These are phyloP conservation scores for Saprolegnia parasitica DNA, from an alignment of 352 stramenopile genomes.

Conservation along the genomic window DNA sequence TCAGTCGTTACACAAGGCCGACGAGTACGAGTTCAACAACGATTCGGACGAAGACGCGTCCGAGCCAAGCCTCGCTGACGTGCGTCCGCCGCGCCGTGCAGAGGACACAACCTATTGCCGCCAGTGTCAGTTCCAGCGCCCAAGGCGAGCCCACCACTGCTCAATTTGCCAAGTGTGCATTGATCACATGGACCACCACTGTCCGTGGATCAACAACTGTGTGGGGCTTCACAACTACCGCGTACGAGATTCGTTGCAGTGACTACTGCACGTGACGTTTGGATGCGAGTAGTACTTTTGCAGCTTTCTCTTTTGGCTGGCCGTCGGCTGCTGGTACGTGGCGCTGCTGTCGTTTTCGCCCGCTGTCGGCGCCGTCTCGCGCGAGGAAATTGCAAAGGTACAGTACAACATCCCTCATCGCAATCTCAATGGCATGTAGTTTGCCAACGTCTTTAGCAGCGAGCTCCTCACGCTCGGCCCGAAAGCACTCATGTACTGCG, in stretches of 20 bases:
- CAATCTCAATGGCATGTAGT: slow-evolving; percentile 1
- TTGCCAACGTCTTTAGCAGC: slow-evolving; percentile 14
- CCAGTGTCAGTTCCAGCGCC: slow-evolving; percentile 85
- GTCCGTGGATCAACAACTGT: slow-evolving; percentile 99
- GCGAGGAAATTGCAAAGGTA: slow-evolving; percentile 57
- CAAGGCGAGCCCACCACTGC: slow-evolving; percentile 94
- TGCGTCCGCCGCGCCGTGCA: background rate
- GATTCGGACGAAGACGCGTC: slow-evolving; percentile 27
- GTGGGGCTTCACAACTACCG: slow-evolving; percentile 97
- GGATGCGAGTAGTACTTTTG: slow-evolving; percentile 58
- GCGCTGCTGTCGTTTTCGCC: slow-evolving; percentile 50
- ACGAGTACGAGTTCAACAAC: slow-evolving; percentile 29
- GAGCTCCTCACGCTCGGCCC: slow-evolving; percentile 15
- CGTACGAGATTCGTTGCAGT: no score
- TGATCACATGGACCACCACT: slow-evolving; percentile 99
- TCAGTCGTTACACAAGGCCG: no score
- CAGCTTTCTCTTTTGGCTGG: slow-evolving; percentile 65
- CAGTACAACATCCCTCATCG: slow-evolving; percentile 7
- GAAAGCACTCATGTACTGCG: slow-evolving; percentile 25
- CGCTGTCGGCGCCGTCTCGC: slow-evolving; percentile 49
- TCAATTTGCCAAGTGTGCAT: slow-evolving; percentile 94
- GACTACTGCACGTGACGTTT: no score
- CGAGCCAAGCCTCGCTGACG: background rate
- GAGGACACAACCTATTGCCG: slow-evolving; percentile 55
- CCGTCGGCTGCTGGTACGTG: slow-evolving; percentile 52